Conservation (phyloP, 176 grass and related monocot genomes). For the Dactylis glomerata region DNA sequence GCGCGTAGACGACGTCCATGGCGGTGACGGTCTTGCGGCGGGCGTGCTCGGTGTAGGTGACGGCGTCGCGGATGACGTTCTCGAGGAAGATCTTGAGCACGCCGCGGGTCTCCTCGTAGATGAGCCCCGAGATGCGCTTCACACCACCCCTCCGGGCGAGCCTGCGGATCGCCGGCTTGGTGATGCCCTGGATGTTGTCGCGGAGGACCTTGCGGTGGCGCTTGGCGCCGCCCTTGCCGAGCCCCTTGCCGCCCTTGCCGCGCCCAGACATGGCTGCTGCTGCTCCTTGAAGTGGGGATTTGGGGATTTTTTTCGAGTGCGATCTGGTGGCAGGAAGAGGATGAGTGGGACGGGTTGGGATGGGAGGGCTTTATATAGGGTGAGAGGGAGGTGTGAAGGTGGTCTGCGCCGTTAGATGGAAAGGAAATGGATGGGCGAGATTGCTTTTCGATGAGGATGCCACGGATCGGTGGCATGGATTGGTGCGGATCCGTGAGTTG, state of each 20-base stretch:
- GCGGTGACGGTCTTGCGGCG: conserved; percentile 93
- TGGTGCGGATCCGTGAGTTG: conserved; percentile 21
- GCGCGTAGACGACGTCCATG: conserved; percentile 93
- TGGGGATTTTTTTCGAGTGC: background rate
- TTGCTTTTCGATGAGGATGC: background rate
- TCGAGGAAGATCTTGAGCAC: conserved; percentile 99
- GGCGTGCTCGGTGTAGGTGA: conserved; percentile 94
- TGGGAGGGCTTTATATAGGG: background rate
- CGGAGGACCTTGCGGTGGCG: conserved; percentile 71
- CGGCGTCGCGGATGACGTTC: conserved; percentile 94
- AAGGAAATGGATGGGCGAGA: conserved; percentile 1
- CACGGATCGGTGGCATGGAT: conserved; percentile 53
- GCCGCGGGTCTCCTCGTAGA: conserved; percentile 96
- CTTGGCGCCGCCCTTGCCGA: conserved; percentile 68
- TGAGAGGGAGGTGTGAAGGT: background rate
- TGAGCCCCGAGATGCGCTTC: conserved; percentile 88
- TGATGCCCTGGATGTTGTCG: conserved; percentile 85
- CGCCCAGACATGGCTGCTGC: conserved; percentile 50
- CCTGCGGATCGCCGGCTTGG: conserved; percentile 70
- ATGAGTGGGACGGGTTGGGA: background rate
- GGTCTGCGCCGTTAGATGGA: conserved; percentile 31
- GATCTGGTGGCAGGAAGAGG: background rate
- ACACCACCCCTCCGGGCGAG: conserved; percentile 74
- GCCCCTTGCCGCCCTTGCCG: conserved; percentile 72
- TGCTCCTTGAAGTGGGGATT: background rate